Conservation (phyloP, 2,329 filamentous ascomycete genomes). For the Cercospora sojina region DNA sequence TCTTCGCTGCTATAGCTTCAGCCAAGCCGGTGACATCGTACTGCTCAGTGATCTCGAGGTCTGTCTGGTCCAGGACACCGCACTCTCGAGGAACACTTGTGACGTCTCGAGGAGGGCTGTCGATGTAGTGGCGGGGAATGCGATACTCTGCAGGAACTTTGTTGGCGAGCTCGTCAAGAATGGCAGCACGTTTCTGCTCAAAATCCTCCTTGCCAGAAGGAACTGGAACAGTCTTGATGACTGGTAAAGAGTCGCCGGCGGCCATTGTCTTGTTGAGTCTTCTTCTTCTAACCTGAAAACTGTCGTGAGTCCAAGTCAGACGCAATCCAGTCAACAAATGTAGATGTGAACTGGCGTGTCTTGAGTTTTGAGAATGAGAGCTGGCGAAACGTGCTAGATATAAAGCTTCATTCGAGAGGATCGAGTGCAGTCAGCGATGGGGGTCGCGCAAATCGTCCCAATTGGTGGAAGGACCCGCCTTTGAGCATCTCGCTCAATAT, state of each 20-base stretch:
- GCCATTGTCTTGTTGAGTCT: background rate
- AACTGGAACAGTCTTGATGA: background rate
- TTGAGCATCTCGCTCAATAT: background rate
- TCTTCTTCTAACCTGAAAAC: background rate
- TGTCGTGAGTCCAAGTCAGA: background rate
- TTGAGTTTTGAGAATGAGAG: background rate
- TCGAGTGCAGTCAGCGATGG: background rate
- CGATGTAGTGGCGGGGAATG: background rate
- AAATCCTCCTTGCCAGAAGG: background rate
- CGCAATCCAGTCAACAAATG: too few species aligned
- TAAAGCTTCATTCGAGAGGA: background rate
- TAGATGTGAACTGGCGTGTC: background rate
- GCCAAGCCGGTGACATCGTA: conserved; percentile 50
- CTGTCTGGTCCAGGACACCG: background rate
- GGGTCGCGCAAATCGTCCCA: background rate
- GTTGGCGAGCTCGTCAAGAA: background rate
- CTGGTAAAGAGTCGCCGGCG: background rate
- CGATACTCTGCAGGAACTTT: background rate
- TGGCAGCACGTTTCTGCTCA: background rate
- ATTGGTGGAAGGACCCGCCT: background rate
- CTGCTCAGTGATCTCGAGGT: background rate
- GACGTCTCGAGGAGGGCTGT: conserved; percentile 1
- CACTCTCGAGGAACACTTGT: conserved; percentile 2
- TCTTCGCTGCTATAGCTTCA: conserved; percentile 40
- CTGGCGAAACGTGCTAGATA: background rate